Evolutionary conservation across 2,329 filamentous ascomycete species (phyloP), one percentile per base, ranked within the genome.

Genomic region (Ilyonectria mors-panacis): DNA sequence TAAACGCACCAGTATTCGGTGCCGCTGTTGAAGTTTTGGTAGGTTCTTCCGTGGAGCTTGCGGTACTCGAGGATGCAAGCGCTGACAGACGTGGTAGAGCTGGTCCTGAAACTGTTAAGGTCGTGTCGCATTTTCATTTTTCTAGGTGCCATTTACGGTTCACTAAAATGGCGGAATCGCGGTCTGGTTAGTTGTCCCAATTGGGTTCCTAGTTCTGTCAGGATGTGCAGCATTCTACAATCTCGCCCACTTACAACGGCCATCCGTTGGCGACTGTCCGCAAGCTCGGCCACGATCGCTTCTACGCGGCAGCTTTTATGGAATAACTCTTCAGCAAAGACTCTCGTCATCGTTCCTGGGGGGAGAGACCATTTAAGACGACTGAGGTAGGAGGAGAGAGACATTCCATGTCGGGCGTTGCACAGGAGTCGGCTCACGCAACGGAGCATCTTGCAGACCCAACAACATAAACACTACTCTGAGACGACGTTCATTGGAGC

Each of bases 1-100:
- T 33, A 12, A 15, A 47, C 12, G 23, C 12, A 23, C 70, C 75
- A 77, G 59, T 76, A 77, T 19, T 76, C 74, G 0, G 76, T 74
- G 44, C 19, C 57, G 10, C 72, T 73, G 33, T 70, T 71, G 47
- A 61, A 65, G 21, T 65, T 67, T 17, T 67, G 54, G 42, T 63
- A 69, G n/a, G 66, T 65, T 42, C 68, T 45, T 5, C 69, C 69
- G 33, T 65, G 63, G 2, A 67, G 44, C 50, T 60, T 67, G 48
- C 69, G 60, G 33, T 67, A 67, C 37, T 67, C 56, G 26, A 70
- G 58, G 33, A 70, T 67, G 21, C 57, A 65, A 9, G 50, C 39
- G 23, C 39, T 47, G 42, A 69, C 50, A 6, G 68, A 70, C 3
- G 56, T 51, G 17, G 66, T 65, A 8, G 66, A 69, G 61, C 59